phyloP scores from a whole-genome alignment of 495 filamentous ascomycete species.

The Lepidopterella palustris region DNA sequence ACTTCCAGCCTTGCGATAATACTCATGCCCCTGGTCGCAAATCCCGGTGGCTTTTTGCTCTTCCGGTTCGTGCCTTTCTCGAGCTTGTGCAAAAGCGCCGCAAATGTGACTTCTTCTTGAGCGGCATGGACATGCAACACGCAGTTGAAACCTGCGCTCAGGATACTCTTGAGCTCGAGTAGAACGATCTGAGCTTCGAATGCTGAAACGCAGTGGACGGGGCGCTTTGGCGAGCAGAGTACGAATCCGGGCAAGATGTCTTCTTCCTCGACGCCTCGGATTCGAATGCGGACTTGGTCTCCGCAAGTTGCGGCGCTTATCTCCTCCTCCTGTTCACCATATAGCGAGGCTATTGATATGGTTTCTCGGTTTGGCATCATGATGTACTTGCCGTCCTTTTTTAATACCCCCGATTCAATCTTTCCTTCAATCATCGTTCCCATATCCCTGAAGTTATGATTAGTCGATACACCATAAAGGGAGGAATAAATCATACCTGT shows the following conservation, averaged over 20 bases:
- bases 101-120: constrained; percentile 91
- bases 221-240: constrained; percentile 82
- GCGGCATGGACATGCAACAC: constrained; percentile 87
- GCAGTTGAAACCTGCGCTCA: constrained; percentile 84
- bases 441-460: no score
- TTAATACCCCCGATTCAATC: constrained; percentile 86
- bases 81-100: constrained; percentile 79
- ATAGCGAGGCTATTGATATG: constrained; percentile 72
- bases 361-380: constrained; percentile 94
- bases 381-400: constrained; percentile 72
- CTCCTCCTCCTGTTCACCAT: constrained; percentile 96
- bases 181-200: constrained; percentile 97
- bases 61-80: constrained; percentile 94
- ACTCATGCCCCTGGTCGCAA: constrained; percentile 84
- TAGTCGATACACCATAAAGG: no score
- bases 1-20: constrained; percentile 91
- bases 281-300: constrained; percentile 88
- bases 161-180: constrained; percentile 90
- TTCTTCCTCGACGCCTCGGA: constrained; percentile 94
- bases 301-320: constrained; percentile 71
- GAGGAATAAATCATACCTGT: no score
- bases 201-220: constrained; percentile 78
- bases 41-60: constrained; percentile 86
- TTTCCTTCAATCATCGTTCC: constrained; percentile 97
- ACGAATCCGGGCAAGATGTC: constrained; percentile 97